A percentile compares a stretch with the other conserved stretches of the same genome.
These are phyloP conservation scores for Arachis hypogaea DNA, from an alignment of 306 rosid genomes.

Conservation along the genomic window DNA sequence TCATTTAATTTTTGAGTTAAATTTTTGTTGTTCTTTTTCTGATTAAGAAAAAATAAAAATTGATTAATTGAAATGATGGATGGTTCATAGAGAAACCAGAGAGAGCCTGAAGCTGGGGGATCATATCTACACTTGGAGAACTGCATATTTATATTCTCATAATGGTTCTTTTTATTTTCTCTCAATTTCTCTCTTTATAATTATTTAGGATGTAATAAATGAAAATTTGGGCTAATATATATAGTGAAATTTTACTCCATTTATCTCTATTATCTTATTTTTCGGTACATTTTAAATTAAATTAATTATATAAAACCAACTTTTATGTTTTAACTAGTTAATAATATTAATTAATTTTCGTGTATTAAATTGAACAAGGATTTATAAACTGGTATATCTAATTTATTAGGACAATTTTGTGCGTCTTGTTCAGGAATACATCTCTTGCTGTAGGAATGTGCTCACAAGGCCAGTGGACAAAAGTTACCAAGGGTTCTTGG, in stretches of 20 bases:
- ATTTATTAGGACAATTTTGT: no score
- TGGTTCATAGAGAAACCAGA: constrained; percentile 50
- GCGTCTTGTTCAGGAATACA: no score
- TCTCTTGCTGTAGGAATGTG: no score
- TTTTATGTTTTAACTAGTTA: no score
- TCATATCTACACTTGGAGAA: constrained; percentile 92
- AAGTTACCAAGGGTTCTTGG: no score
- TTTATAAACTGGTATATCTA: no score
- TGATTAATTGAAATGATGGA: constrained; percentile 3
- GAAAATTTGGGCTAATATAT: neutral
- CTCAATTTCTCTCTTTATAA: neutral
- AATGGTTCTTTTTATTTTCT: constrained; percentile 55
- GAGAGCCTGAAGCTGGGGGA: constrained; percentile 80
- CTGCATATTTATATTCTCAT: constrained; percentile 86
- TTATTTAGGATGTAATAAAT: neutral
- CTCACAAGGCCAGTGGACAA: no score
- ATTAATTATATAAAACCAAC: no score
- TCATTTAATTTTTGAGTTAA: neutral
- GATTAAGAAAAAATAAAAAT: neutral
- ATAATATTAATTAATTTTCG: no score
- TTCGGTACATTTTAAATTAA: no score
- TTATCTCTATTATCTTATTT: no score
- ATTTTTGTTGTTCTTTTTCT: neutral
- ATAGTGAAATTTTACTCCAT: neutral
- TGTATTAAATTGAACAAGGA: no score